Conservation (phyloP, 768 basidiomycete genomes). For the Rhodotorula diobovata region DNA sequence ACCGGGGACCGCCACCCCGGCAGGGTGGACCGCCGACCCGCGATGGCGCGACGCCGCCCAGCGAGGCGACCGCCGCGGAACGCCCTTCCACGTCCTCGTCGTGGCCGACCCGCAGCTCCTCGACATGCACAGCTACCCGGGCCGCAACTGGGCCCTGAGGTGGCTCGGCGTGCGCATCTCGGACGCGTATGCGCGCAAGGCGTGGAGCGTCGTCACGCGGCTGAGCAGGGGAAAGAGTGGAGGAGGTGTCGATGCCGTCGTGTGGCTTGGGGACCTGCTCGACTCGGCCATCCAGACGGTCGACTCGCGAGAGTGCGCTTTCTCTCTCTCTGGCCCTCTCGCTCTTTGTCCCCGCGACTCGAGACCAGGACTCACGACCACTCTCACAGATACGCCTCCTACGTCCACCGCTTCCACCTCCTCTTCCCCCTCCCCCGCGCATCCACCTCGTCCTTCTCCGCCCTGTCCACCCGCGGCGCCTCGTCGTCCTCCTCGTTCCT, state of each 20-base stretch:
- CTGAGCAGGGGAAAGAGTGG: slow-evolving; percentile 52
- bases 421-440: slow-evolving; percentile 51
- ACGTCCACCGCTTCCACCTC: slow-evolving; percentile 60
- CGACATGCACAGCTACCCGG: slow-evolving; percentile 68
- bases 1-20: background rate
- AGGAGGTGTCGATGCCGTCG: slow-evolving; percentile 63
- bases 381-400: slow-evolving; percentile 64
- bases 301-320: slow-evolving; percentile 62
- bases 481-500: background rate
- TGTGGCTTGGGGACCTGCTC: slow-evolving; percentile 91
- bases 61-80: background rate
- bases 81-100: slow-evolving; percentile 63
- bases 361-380: no score
- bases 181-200: slow-evolving; percentile 78
- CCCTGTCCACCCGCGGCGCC: slow-evolving; percentile 6
- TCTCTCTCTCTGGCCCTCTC: background rate
- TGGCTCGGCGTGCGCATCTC: slow-evolving; percentile 63
- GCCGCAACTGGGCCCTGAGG: slow-evolving; percentile 56
- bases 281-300: slow-evolving; percentile 70
- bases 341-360: no score
- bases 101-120: slow-evolving; percentile 85
- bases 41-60: background rate
- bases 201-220: slow-evolving; percentile 56
- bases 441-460: slow-evolving; percentile 2
- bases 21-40: background rate